phyloP scores from a whole-genome alignment of 106 monocot genomes.

The Amphibolis antarctica region DNA sequence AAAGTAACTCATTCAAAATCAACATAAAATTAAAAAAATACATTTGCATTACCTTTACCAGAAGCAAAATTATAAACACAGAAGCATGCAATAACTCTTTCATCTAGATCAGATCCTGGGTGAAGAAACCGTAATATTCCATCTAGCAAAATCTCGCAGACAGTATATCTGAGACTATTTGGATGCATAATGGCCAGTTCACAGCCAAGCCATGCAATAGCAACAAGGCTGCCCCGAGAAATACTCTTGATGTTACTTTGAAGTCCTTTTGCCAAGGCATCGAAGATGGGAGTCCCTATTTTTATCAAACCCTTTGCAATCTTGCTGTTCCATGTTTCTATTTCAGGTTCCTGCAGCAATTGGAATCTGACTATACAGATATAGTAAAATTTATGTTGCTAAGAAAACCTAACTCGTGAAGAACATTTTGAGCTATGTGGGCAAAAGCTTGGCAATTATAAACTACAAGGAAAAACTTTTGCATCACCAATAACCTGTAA shows the following conservation, averaged over 20 bases:
- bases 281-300: slow-evolving; percentile 37
- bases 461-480: neutral
- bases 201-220: slow-evolving; percentile 73
- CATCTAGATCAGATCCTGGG: slow-evolving; percentile 82
- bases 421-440: neutral
- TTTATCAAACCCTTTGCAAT: slow-evolving; percentile 44
- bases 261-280: slow-evolving; percentile 64
- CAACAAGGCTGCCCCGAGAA: slow-evolving; percentile 56
- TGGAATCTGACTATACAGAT: neutral
- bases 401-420: neutral
- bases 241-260: slow-evolving; percentile 60
- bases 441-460: no score
- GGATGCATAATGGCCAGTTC: slow-evolving; percentile 39
- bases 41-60: slow-evolving; percentile 60
- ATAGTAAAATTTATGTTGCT: neutral
- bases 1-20: neutral
- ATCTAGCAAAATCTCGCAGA: slow-evolving; percentile 54
- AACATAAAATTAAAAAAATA: neutral
- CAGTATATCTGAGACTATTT: slow-evolving; percentile 54
- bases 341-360: slow-evolving; percentile 57
- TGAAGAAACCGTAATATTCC: slow-evolving; percentile 63
- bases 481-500: slow-evolving; percentile 45
- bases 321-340: slow-evolving; percentile 54
- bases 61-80: slow-evolving; percentile 77
- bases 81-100: slow-evolving; percentile 73